Conservation (phyloP, 73 alveolate species). For the Tetrahymena thermophila region DNA sequence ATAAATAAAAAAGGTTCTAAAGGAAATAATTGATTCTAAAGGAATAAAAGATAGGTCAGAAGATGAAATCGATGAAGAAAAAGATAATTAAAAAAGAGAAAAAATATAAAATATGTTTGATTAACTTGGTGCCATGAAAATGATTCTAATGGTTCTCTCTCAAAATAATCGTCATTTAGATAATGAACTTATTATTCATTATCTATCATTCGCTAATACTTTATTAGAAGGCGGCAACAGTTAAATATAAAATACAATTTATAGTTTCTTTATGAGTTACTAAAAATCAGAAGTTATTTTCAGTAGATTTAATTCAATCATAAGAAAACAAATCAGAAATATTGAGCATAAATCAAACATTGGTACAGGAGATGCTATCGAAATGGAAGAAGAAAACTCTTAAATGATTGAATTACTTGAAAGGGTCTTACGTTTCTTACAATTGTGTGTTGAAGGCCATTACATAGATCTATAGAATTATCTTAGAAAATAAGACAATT, state of each 20-base stretch:
- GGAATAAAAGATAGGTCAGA: not conserved
- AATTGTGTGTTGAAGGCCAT: constrained; percentile 50
- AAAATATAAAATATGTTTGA: constrained; percentile 36
- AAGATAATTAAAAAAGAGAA: constrained; percentile 10
- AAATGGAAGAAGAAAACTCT: not conserved
- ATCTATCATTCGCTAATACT: constrained; percentile 25
- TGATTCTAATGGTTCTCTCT: constrained; percentile 37
- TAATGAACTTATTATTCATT: constrained; percentile 18
- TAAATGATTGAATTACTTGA: not conserved
- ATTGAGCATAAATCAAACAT: constrained; percentile 21
- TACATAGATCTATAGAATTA: constrained; percentile 33
- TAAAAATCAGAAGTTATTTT: constrained; percentile 43
- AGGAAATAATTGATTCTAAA: not conserved
- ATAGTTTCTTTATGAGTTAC: constrained; percentile 19
- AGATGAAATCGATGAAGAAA: constrained; percentile 14
- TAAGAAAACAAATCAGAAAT: constrained; percentile 23
- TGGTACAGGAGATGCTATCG: not conserved
- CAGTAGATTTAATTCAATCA: constrained; percentile 14
- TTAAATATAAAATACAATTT: constrained; percentile 17
- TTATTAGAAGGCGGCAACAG: constrained; percentile 45
- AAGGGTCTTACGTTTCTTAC: constrained; percentile 31
- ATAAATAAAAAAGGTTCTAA: not conserved
- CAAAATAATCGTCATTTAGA: constrained; percentile 27
- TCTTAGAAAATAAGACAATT: constrained; percentile 27
- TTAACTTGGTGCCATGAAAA: constrained; percentile 36